These are phyloP conservation scores for Eutypa lata DNA, from an alignment of 2,329 filamentous ascomycete species.

Conservation along the genomic window DNA sequence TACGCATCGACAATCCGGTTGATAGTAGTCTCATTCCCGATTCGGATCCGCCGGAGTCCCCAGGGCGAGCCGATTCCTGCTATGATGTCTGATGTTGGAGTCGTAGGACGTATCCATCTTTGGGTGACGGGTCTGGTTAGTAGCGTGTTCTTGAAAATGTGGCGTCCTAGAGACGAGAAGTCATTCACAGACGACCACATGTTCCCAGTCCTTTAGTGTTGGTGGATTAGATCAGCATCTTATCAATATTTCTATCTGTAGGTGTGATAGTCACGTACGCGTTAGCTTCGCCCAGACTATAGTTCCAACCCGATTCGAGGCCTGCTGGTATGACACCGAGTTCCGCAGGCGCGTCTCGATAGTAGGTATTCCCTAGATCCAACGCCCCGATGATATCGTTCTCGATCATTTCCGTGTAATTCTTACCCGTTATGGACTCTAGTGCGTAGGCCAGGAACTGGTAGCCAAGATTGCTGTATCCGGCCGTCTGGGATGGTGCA, in stretches of 20 bases:
- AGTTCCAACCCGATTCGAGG: constrained; percentile 27
- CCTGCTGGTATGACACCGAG: constrained; percentile 20
- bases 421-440: constrained; percentile 19
- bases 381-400: constrained; percentile 18
- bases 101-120: constrained; percentile 42
- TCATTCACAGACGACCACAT: constrained; percentile 42
- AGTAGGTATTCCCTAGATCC: constrained; percentile 19
- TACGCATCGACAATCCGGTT: constrained; percentile 27
- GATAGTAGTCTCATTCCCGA: constrained; percentile 8
- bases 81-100: constrained; percentile 33
- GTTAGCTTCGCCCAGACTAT: constrained; percentile 34
- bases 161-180: constrained; percentile 38
- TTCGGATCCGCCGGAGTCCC: constrained; percentile 37
- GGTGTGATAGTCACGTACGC: constrained; percentile 29
- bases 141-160: constrained; percentile 37
- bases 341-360: constrained; percentile 14
- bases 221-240: not conserved
- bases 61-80: constrained; percentile 41
- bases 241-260: not conserved
- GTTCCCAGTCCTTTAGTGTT: constrained; percentile 36
- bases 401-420: constrained; percentile 20
- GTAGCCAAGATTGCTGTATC: constrained; percentile 25
- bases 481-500: constrained; percentile 19
- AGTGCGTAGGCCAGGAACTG: constrained; percentile 27
- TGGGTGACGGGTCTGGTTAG: constrained; percentile 33